Base-by-base conservation (phyloP, 495 filamentous ascomycete species). In the Hyaloscypha variabilis region DNA sequence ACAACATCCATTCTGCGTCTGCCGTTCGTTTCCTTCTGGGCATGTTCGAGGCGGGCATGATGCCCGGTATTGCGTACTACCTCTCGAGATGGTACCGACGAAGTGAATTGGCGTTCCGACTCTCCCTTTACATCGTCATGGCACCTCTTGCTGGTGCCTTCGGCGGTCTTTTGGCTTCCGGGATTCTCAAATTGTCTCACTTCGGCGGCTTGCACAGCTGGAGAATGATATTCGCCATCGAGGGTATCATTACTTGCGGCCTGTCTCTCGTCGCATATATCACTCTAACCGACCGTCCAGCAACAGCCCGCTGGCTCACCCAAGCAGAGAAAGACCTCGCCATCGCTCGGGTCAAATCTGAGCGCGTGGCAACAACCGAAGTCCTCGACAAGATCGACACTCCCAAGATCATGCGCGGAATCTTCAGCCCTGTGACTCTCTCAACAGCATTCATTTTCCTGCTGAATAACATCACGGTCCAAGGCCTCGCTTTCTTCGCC, bases 1-100 rank as follows among this genome's bases (percentile, higher is more conserved):
- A 73, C 26, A 75, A 70, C 65, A 69, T 75, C 66, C 71, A 71
- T 26, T 71, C 70, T 30, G 77, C 71, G 49, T 81, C 70, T 60
- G 82, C 74, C 1, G 79, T 84, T 13, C 81, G 82, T 13, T 84
- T 84, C 63, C 53, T 84, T 0, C 82, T 93, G 3, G 88, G 88
- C 3, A 73, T 85, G 19, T 88, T 90, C 64, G 88, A 91, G 73
- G 84, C 88, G 21, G 89, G 88, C 39, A 81, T 92, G 79, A 70
- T 91, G 72, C 90, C 89, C n/a, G 88, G 88, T 6, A 90, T 90
- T 21, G 85, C 86, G 1, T 91, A 91, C 74, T 91, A 91, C 65
- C 70, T 92, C 5, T 88, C 85, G 0, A 79, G 88, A 25, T 92
- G 88, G 88, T 92, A 91, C 67, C 81, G 87, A 21, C 80, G 87